Evolutionary conservation across 106 monocot species (phyloP).

Genomic region (Dioscorea zingiberensis): DNA sequence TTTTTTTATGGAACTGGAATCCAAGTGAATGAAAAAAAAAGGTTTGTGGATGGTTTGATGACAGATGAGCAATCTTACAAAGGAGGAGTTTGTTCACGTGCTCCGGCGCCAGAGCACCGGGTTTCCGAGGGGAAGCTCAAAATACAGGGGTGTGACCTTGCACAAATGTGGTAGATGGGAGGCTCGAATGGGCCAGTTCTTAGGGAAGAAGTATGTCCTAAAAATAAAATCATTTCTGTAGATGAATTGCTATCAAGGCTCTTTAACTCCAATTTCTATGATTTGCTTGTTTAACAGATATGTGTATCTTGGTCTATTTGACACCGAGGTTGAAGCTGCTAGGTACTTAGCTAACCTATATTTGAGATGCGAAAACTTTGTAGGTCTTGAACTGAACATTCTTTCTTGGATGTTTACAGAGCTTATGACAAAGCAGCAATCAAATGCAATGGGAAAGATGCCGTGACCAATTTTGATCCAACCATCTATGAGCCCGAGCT

Average conservation of each 20-base stretch:
- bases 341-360: conserved; percentile 22
- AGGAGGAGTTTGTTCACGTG: conserved; percentile 93
- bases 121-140: conserved; percentile 89
- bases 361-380: not conserved
- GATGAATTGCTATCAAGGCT: too few species aligned
- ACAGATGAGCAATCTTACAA: conserved; percentile 77
- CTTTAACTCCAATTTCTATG: too few species aligned
- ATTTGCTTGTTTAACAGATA: conserved; percentile 39
- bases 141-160: conserved; percentile 90
- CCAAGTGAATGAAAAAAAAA: too few species aligned
- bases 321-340: conserved; percentile 70
- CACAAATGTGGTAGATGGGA: conserved; percentile 99
- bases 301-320: conserved; percentile 86
- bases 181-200: conserved; percentile 91
- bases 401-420: conserved; percentile 16
- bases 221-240: not conserved
- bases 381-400: not conserved
- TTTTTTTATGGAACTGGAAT: too few species aligned
- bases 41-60: not conserved
- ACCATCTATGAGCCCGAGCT: conserved; percentile 44
- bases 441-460: conserved; percentile 66
- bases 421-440: conserved; percentile 87
- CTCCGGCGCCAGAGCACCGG: conserved; percentile 93
- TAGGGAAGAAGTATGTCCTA: conserved; percentile 72
- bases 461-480: conserved; percentile 72